Percentiles rank a stretch among this genome's conserved stretches.
phyloP scores from a whole-genome alignment of 306 rosid species.

The Gillenia trifoliata region DNA sequence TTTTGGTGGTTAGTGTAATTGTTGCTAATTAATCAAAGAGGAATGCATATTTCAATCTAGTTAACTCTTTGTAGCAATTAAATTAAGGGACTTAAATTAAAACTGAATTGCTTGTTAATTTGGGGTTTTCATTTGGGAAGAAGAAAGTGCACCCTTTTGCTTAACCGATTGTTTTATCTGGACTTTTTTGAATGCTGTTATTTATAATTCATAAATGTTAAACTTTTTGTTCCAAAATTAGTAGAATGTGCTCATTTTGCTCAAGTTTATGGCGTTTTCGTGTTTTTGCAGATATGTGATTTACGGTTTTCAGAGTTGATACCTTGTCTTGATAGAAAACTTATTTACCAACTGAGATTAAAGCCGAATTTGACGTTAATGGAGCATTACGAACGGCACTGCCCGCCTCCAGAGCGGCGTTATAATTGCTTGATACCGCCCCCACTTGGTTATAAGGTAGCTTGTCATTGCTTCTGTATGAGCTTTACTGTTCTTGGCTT shows the following conservation, averaged over 20 bases:
- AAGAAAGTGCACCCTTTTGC: neutral
- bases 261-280: neutral
- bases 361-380: slow-evolving; percentile 46
- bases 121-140: neutral
- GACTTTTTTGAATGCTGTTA: neutral
- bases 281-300: slow-evolving; percentile 41
- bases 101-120: neutral
- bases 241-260: neutral
- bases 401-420: slow-evolving; percentile 52
- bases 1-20: neutral
- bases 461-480: slow-evolving; percentile 4
- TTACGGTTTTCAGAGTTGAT: slow-evolving; percentile 42
- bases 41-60: neutral
- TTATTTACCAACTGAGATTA: slow-evolving; percentile 39
- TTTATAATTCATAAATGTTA: neutral
- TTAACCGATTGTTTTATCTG: neutral
- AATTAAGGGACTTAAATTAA: neutral
- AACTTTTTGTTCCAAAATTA: neutral
- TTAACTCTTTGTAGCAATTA: neutral
- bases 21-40: neutral
- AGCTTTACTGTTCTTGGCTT: neutral
- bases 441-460: slow-evolving; percentile 52
- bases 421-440: slow-evolving; percentile 54
- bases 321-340: slow-evolving; percentile 59
- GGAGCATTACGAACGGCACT: slow-evolving; percentile 65